Percentiles rank a stretch among this genome's conserved stretches.
Evolutionary conservation across 495 filamentous ascomycete species (phyloP).

Genomic region (Lophiostoma macrostomum): DNA sequence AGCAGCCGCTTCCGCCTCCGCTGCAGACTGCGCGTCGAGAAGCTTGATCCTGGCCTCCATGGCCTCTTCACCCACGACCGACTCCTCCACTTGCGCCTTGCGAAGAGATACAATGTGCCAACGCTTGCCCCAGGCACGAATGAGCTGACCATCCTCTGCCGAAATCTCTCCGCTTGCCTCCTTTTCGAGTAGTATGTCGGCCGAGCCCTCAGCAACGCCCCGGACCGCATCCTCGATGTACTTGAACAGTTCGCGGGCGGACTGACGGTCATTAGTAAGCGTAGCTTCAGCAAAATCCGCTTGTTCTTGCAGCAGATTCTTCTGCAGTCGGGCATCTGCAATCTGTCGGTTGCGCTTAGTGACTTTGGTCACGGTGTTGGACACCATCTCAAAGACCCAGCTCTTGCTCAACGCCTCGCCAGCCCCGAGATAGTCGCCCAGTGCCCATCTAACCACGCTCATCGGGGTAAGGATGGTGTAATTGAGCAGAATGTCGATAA

Average conservation of each 20-base stretch:
- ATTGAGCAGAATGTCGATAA: constrained; percentile 96
- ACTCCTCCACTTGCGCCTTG: constrained; percentile 79
- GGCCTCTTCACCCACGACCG: constrained; percentile 40
- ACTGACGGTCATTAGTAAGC: constrained; percentile 59
- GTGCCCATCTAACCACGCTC: constrained; percentile 83
- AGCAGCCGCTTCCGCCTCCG: neutral
- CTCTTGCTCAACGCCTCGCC: constrained; percentile 67
- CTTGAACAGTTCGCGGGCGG: constrained; percentile 75
- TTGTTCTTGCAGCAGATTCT: constrained; percentile 57
- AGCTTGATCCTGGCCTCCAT: constrained; percentile 33
- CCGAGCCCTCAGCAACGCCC: constrained; percentile 67
- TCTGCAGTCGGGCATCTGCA: constrained; percentile 55
- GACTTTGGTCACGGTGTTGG: constrained; percentile 85
- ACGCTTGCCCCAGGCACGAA: constrained; percentile 76
- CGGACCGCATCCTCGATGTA: constrained; percentile 76
- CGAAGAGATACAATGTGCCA: constrained; percentile 85
- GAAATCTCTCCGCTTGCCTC: constrained; percentile 51
- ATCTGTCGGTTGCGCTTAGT: constrained; percentile 86
- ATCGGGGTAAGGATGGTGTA: constrained; percentile 87
- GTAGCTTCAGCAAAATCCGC: constrained; percentile 62
- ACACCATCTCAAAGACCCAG: constrained; percentile 85
- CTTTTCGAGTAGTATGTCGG: constrained; percentile 65
- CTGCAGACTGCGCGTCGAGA: constrained; percentile 16
- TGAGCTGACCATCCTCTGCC: constrained; percentile 53
- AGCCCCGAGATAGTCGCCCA: constrained; percentile 60